Evolutionary conservation across 768 basidiomycete genomes (phyloP), one percentile per base, ranked within the genome.

Genomic region (Amylocystis lapponica): DNA sequence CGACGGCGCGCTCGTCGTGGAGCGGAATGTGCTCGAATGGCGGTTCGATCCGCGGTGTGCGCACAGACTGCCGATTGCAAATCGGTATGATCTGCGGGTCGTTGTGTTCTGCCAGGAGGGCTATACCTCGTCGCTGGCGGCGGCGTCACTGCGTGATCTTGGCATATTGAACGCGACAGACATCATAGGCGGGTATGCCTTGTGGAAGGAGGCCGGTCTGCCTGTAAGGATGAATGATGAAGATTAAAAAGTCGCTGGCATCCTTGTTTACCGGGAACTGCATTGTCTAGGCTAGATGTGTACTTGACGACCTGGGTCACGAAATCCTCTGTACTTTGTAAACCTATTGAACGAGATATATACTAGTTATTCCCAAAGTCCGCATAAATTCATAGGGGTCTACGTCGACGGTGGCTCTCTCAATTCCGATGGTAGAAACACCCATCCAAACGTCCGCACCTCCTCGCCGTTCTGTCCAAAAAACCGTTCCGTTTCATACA

Each of bases 11-110:
- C 63, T 88, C 43, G 64, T 84, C 41, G 74, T 89, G 45, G 86
- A 88, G 54, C 72, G 86, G 19, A 88, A 85, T 54, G 74, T 79
- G 5, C 70, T 90, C 41, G 87, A 90, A 59, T 87, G 85, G 84
- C 73, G 78, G 19, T 81, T 90, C 50, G 86, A 90, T 61, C 87
- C 86, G 4, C 70, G 83, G 43, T 71, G 66, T 50, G 36, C 39
- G 20, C 67, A 74, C 11, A 68, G 81, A 26, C 62, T 89, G 41
- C 63, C 74, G 1, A 78, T 88, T 49, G 86, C 78, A 19, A 80
- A 86, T 62, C 66, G 85, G 42, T 89, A 84, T 52, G 87, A 89
- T 64, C 56, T 88, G 29, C 64, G 83, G 35, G 71, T 86, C 23
- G 84, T 90, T 48, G 62, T 90, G 9, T 78, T 88, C 52, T 85